A percentile compares a stretch with the other conserved stretches of the same genome.
Conservation (phyloP, 441 rosid genomes). For the Gossypium davidsonii region DNA sequence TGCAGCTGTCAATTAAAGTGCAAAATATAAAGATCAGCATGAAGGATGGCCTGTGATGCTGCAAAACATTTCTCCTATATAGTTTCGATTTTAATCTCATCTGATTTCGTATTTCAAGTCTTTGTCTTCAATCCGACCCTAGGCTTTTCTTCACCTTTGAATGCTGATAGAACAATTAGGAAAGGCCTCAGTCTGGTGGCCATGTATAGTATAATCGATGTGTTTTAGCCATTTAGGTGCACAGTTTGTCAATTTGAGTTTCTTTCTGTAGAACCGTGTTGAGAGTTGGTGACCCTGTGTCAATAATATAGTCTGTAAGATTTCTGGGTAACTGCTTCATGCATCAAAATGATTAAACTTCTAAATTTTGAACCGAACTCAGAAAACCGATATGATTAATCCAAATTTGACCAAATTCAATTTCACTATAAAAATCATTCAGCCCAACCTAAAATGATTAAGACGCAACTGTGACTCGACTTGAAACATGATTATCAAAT, state of each 20-base stretch:
- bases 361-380: no score
- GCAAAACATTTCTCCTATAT: conserved; percentile 17
- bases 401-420: no score
- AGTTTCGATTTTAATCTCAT: neutral
- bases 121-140: conserved; percentile 1
- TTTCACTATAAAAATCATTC: no score
- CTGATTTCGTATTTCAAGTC: conserved; percentile 3
- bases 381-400: no score
- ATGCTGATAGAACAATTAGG: conserved; percentile 13
- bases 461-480: no score
- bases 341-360: no score
- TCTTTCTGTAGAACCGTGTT: neutral
- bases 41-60: conserved; percentile 55
- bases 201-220: conserved; percentile 19
- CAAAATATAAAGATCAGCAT: conserved; percentile 70
- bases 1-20: conserved; percentile 72
- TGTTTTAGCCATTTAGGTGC: conserved; percentile 13
- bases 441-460: no score
- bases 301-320: neutral
- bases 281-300: neutral
- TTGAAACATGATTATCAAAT: no score
- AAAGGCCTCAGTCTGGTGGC: neutral
- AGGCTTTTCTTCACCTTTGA: conserved; percentile 5
- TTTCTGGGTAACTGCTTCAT: neutral
- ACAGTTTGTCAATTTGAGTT: conserved; percentile 9